Conservation (phyloP, 2,329 filamentous ascomycete species). For the Podosphaera aphanis region DNA sequence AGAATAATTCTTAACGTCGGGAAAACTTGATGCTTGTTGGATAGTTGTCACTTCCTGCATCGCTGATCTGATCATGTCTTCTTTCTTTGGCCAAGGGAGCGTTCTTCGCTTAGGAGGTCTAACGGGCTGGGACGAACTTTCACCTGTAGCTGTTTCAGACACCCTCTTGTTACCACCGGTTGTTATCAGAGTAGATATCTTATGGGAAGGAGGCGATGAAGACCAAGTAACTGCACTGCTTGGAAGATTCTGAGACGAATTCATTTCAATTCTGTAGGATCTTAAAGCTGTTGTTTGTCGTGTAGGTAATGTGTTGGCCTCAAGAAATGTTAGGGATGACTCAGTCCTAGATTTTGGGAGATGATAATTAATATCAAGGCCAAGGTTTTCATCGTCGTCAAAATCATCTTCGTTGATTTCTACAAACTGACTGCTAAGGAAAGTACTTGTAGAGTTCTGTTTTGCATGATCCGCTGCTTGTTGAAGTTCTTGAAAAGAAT, state of each 20-base stretch:
- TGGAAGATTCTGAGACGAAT: slow-evolving; percentile 6
- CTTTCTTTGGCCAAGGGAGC: slow-evolving; percentile 13
- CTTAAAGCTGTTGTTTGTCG: slow-evolving; percentile 25
- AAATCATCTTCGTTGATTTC: slow-evolving; percentile 56
- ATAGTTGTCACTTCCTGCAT: slow-evolving; percentile 6
- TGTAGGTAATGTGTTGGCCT: slow-evolving; percentile 5
- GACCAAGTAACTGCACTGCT: slow-evolving; percentile 16
- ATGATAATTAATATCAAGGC: slow-evolving; percentile 34
- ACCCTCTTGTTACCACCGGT: slow-evolving; percentile 5
- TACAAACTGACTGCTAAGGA: slow-evolving; percentile 1
- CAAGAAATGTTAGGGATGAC: neutral
- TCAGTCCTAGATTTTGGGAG: slow-evolving; percentile 9
- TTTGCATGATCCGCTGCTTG: slow-evolving; percentile 19
- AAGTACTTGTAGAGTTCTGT: slow-evolving; percentile 10
- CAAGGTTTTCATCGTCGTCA: slow-evolving; percentile 59
- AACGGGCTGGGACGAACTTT: slow-evolving; percentile 1
- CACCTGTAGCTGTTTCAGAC: neutral
- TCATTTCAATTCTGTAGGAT: slow-evolving; percentile 1
- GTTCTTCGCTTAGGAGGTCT: slow-evolving; percentile 18
- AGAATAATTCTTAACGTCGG: slow-evolving; percentile 4
- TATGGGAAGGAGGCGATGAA: slow-evolving; percentile 25
- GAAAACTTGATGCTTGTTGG: slow-evolving; percentile 5
- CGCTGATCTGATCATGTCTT: slow-evolving; percentile 8
- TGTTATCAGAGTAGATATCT: slow-evolving; percentile 14
- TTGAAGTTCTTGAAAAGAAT: slow-evolving; percentile 25